These are phyloP conservation scores for Mollisia scopiformis DNA, from an alignment of 2,329 filamentous ascomycete genomes.

Conservation along the genomic window DNA sequence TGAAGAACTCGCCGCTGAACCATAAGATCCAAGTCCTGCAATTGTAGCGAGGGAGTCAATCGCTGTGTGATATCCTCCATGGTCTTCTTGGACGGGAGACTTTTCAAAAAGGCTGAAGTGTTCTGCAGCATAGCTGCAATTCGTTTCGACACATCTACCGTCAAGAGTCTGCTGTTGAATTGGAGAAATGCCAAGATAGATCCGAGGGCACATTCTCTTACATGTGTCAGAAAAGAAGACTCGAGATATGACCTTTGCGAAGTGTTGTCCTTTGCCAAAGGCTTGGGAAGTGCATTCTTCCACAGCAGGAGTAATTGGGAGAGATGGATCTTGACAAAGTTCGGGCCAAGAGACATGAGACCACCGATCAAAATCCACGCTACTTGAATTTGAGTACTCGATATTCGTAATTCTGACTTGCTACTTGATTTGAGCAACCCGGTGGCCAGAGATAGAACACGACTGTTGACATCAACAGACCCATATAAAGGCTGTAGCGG, in stretches of 20 bases:
- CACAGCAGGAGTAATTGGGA: constrained; percentile 91
- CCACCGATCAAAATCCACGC: constrained; percentile 98
- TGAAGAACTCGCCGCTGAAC: constrained; percentile 90
- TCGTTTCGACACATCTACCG: constrained; percentile 90
- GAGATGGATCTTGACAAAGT: constrained; percentile 98
- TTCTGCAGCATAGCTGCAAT: constrained; percentile 95
- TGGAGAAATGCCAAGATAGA: constrained; percentile 91
- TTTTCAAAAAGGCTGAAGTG: constrained; percentile 86
- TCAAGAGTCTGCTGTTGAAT: constrained; percentile 89
- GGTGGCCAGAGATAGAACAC: constrained; percentile 88
- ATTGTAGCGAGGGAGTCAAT: constrained; percentile 80
- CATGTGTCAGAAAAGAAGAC: constrained; percentile 89
- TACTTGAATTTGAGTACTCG: constrained; percentile 94
- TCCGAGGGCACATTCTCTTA: constrained; percentile 90
- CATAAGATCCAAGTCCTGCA: constrained; percentile 91
- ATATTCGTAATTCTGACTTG: constrained; percentile 86
- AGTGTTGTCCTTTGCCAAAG: constrained; percentile 89
- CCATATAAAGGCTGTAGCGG: constrained; percentile 88
- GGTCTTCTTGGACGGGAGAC: constrained; percentile 79
- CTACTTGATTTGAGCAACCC: constrained; percentile 90
- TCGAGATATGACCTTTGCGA: constrained; percentile 83
- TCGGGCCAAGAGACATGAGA: constrained; percentile 93
- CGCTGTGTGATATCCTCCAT: constrained; percentile 86
- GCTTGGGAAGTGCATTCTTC: constrained; percentile 96
- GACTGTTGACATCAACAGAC: constrained; percentile 92